A percentile compares a stretch with the other conserved stretches of the same genome.
phyloP scores from a whole-genome alignment of 73 alveolate genomes.

The Effrenium voratum region DNA sequence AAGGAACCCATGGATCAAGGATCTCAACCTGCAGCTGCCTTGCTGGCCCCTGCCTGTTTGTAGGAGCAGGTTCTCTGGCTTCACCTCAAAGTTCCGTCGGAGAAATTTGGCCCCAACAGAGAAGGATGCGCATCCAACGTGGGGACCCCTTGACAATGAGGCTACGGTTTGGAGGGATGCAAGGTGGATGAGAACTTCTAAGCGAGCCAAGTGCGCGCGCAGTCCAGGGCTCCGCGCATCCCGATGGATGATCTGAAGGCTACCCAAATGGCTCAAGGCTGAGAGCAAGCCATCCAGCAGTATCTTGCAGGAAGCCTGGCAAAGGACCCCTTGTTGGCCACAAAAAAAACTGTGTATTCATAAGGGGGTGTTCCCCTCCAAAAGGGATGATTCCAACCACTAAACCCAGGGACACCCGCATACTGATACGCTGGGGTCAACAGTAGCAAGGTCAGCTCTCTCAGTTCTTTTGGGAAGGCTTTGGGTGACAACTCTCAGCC shows the following conservation, averaged over 20 bases:
- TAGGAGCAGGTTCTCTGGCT: slow-evolving; percentile 68
- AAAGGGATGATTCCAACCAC: too few species aligned
- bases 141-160: not conserved
- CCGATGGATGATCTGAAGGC: slow-evolving; percentile 54
- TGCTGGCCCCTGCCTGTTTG: slow-evolving; percentile 47
- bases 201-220: not conserved
- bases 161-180: not conserved
- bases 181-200: not conserved
- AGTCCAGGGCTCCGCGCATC: slow-evolving; percentile 18
- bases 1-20: too few species aligned
- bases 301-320: slow-evolving; percentile 42
- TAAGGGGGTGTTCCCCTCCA: too few species aligned
- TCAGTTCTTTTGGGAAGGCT: not conserved
- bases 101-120: not conserved
- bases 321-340: not conserved
- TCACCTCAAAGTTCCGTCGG: not conserved
- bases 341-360: too few species aligned
- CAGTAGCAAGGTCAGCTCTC: too few species aligned
- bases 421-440: too few species aligned
- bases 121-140: not conserved
- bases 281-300: slow-evolving; percentile 41
- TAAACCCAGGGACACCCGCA: too few species aligned
- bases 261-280: slow-evolving; percentile 46
- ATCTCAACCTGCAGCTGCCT: too few species aligned
- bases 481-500: not conserved